These are phyloP conservation scores for Trichoderma polysporum DNA, from an alignment of 2,329 filamentous ascomycete genomes.

Conservation along the genomic window DNA sequence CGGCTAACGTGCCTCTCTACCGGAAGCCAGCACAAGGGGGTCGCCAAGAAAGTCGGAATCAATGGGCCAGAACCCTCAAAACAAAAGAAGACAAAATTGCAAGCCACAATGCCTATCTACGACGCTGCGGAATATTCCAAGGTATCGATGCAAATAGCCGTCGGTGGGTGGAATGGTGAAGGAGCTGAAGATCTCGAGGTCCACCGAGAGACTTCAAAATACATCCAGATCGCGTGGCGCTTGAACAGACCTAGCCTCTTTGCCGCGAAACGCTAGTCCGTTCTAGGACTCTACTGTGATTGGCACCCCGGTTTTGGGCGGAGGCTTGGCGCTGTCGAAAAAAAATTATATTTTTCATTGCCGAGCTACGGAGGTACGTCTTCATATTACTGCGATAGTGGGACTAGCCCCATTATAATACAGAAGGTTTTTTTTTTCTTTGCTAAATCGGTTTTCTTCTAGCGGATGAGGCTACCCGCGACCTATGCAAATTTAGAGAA, in stretches of 20 bases:
- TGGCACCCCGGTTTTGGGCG: constrained; percentile 1
- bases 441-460: background rate
- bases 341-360: background rate
- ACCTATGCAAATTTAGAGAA: constrained; percentile 1
- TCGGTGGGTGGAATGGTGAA: constrained; percentile 20
- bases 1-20: constrained; percentile 5
- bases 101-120: background rate
- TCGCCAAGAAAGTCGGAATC: background rate
- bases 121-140: background rate
- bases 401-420: background rate
- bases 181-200: constrained; percentile 22
- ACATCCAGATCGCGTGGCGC: constrained; percentile 28
- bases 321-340: background rate
- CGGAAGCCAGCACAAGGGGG: background rate
- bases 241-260: constrained; percentile 20
- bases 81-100: background rate
- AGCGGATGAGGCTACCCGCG: constrained; percentile 5
- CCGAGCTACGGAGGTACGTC: background rate
- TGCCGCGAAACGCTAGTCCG: constrained; percentile 24
- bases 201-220: constrained; percentile 23
- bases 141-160: constrained; percentile 18
- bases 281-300: constrained; percentile 14
- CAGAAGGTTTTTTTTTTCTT: background rate
- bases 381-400: background rate
- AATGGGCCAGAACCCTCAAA: background rate